Evolutionary conservation across 179 eudicot species (phyloP).

Genomic region (Vitellaria paradoxa): DNA sequence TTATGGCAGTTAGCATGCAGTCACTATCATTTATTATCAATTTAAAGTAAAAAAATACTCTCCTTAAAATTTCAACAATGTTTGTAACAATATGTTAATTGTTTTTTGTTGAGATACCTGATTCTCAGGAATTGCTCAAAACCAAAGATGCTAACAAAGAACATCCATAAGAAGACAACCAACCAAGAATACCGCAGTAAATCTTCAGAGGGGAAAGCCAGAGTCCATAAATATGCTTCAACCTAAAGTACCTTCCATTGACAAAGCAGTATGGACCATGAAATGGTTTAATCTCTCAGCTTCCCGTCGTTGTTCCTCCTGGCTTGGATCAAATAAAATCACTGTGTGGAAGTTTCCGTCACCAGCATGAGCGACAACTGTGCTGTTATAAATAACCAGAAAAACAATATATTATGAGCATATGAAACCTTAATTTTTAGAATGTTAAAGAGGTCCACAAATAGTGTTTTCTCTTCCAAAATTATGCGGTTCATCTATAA

Average conservation of each 20-base stretch:
- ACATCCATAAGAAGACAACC: not conserved
- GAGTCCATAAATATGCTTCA: not conserved
- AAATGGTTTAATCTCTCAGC: constrained; percentile 89
- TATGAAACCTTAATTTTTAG: not conserved
- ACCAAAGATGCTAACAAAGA: not conserved
- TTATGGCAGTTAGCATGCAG: not conserved
- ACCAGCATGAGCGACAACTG: constrained; percentile 96
- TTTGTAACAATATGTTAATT: not conserved
- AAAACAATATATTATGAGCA: not conserved
- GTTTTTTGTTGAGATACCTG: not conserved
- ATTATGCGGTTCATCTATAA: not conserved
- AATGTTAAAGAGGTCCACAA: not conserved
- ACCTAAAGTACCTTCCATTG: constrained; percentile 75
- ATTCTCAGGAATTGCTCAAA: not conserved
- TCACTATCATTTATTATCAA: not conserved
- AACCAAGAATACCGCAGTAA: not conserved
- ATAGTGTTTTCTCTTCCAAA: not conserved
- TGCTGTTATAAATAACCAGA: constrained; percentile 41
- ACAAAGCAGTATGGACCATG: constrained; percentile 85
- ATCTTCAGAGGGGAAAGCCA: not conserved
- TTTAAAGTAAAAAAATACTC: not conserved
- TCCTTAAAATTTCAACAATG: not conserved
- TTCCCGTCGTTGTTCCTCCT: constrained; percentile 72
- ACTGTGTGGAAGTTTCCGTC: constrained; percentile 95
- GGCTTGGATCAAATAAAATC: constrained; percentile 73